These are phyloP conservation scores for Guyanaporus albipodus DNA, from an alignment of 768 basidiomycete species.

Conservation along the genomic window DNA sequence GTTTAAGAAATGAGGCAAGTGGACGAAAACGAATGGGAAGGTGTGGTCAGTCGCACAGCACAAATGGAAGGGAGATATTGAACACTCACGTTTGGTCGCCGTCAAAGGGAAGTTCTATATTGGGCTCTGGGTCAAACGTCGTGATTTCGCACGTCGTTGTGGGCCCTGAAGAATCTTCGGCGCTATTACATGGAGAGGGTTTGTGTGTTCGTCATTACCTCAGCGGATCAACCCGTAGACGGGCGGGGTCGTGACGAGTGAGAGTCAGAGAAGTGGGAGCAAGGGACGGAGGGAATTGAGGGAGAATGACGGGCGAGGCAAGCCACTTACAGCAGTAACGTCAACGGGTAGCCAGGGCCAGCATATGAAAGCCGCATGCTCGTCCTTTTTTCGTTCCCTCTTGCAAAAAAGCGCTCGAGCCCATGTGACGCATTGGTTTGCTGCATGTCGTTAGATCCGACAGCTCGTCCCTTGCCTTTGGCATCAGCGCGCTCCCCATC, in stretches of 20 bases:
- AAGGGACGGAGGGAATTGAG: not conserved
- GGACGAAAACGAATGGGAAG: not conserved
- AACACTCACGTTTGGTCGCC: slow-evolving; percentile 50
- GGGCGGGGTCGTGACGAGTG: not conserved
- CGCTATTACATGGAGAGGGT: slow-evolving; percentile 36
- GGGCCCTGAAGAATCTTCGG: slow-evolving; percentile 76
- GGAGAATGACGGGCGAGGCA: not conserved
- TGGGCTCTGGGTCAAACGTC: slow-evolving; percentile 80
- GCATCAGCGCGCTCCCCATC: slow-evolving; percentile 37
- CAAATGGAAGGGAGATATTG: not conserved
- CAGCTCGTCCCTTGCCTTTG: slow-evolving; percentile 27
- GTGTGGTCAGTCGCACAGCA: slow-evolving; percentile 7
- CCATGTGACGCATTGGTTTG: slow-evolving; percentile 9
- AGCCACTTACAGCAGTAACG: slow-evolving; percentile 65
- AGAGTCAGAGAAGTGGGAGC: not conserved
- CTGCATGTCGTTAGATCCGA: slow-evolving; percentile 16
- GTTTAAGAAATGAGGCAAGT: not conserved
- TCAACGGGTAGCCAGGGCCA: slow-evolving; percentile 75
- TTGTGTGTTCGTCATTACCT: slow-evolving; percentile 2
- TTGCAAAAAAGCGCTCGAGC: slow-evolving; percentile 59
- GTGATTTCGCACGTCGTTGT: slow-evolving; percentile 85
- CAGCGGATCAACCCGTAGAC: slow-evolving; percentile 1
- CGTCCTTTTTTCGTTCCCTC: slow-evolving; percentile 58
- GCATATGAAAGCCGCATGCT: slow-evolving; percentile 83
- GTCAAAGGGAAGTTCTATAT: slow-evolving; percentile 77